Conservation (phyloP, 73 alveolate genomes). For the Symbiodinium natans region DNA sequence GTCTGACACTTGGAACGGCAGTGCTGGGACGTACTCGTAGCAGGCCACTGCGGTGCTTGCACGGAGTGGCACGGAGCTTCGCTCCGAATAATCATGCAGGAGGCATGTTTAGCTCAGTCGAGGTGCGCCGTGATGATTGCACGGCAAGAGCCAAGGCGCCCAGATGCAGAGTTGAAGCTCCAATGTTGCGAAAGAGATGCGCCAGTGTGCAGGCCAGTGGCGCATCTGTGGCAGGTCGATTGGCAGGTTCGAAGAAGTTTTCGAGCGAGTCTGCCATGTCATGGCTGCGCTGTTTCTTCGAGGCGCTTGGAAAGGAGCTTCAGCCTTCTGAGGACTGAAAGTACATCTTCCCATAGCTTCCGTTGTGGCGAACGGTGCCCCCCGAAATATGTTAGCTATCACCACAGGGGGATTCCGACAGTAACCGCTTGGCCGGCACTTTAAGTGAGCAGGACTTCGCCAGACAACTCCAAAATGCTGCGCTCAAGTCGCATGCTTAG, state of each 20-base stretch:
- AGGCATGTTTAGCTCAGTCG: too few species aligned
- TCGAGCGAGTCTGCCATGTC: too few species aligned
- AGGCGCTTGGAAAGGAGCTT: conserved; percentile 49
- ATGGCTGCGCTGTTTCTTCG: too few species aligned
- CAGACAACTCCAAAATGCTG: background rate
- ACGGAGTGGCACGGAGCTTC: too few species aligned
- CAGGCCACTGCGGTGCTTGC: too few species aligned
- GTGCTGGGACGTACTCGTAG: too few species aligned
- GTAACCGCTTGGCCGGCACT: too few species aligned
- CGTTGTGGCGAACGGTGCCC: too few species aligned
- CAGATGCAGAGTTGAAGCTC: background rate
- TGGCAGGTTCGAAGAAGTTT: conserved; percentile 17
- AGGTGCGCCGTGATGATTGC: conserved; percentile 81
- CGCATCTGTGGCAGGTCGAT: conserved; percentile 55
- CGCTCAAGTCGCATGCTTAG: background rate
- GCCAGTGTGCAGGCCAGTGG: background rate
- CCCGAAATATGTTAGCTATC: too few species aligned
- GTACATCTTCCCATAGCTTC: too few species aligned
- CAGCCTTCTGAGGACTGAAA: conserved; percentile 38
- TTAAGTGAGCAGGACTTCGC: conserved; percentile 28
- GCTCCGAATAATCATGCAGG: too few species aligned
- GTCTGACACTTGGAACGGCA: background rate
- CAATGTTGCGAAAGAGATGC: background rate
- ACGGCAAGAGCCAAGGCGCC: conserved; percentile 45
- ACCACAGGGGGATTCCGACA: too few species aligned